Evolutionary conservation across 2,329 filamentous ascomycete species (phyloP), one percentile per base, ranked within the genome.

Genomic region (Rutstroemia sp.): DNA sequence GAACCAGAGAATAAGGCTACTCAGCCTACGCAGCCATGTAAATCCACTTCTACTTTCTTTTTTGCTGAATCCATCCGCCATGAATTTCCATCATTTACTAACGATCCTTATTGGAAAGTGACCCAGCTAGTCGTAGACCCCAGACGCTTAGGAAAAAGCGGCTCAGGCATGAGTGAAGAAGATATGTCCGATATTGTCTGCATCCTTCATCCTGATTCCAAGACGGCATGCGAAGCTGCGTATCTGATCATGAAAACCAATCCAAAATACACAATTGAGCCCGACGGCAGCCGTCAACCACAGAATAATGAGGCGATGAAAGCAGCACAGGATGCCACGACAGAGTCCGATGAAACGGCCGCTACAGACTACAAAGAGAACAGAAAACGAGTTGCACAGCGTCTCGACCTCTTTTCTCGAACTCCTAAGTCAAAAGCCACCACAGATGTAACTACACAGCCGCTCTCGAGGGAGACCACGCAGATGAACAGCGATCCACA

Each of bases 141-240:
- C 42, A 83, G 90, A 60, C 84, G 90, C 54, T 70, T 88, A 60
- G 90, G 90, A 56, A 79, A 86, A 69, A 87, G 89, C 71, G 88
- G 89, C 69, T 94, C 89, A 42, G 89, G 89, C 56, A 84, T 96
- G 59, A 86, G 81, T 53, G 86, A 92, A 63, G 81, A 88, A 62
- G 92, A 96, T 69, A 81, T 94, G 50, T 82, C 89, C 60, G 92
- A 96, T 72, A 89, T 96, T 64, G 82, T 96, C 62, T 95, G 91
- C 73, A 84, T 96, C 57, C 79, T 97, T 27, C 85, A 95, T 64
- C 92, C 92, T 10, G 83, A 82, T 62, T 89, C 90, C 2, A 77
- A 82, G 41, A 80, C 81, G 21, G 89, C 92, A 19, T 84, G 86
- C 61, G 76, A 77, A 60, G 88, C 92, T 64, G 83, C 63, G 10